Evolutionary conservation across 176 grass and related monocot species (phyloP).

Genomic region (Aegilops longissima): DNA sequence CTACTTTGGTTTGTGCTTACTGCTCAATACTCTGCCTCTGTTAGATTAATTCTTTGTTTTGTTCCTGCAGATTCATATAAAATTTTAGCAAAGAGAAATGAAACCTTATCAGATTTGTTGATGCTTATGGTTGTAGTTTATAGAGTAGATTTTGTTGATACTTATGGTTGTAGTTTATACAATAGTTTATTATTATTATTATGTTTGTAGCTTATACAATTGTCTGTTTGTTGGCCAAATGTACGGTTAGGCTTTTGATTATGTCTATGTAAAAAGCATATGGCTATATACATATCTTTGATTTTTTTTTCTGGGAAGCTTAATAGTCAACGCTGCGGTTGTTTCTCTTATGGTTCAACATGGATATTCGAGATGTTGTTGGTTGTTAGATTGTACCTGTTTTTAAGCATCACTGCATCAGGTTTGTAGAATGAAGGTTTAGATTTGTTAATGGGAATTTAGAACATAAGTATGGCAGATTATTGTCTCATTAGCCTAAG

Average conservation of each 20-base stretch:
- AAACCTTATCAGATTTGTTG: background rate
- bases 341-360: background rate
- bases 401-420: background rate
- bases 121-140: background rate
- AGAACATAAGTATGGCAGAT: background rate
- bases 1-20: conserved; percentile 49
- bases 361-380: background rate
- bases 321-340: too few relatives aligned
- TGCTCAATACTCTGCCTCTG: background rate
- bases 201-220: background rate
- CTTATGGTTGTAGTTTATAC: background rate
- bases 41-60: background rate
- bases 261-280: background rate
- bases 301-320: too few relatives aligned
- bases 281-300: background rate
- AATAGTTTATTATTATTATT: background rate
- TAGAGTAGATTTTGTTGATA: background rate
- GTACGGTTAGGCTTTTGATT: background rate
- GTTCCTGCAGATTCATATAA: background rate
- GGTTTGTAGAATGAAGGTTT: background rate
- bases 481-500: background rate
- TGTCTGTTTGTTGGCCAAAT: background rate
- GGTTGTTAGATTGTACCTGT: background rate
- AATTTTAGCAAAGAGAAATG: background rate
- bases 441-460: background rate